A percentile compares a stretch with the other conserved stretches of the same genome.
phyloP scores from a whole-genome alignment of 345 rosid genomes.

The Syzygium aromaticum region DNA sequence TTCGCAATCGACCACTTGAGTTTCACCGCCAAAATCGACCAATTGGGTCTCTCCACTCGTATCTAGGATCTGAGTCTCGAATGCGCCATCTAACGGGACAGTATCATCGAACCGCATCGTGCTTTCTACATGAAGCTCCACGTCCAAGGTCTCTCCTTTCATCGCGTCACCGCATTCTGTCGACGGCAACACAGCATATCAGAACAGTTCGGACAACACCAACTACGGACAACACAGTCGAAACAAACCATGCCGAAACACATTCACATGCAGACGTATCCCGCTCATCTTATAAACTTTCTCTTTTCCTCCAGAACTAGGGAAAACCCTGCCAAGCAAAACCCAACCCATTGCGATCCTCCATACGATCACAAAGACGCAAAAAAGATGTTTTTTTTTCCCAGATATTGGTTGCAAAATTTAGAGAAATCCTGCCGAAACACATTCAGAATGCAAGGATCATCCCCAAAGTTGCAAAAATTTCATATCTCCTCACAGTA shows the following conservation, averaged over 20 bases:
- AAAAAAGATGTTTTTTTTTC: neutral
- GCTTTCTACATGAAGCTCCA: neutral
- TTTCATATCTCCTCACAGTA: neutral
- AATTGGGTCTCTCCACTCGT: conserved; percentile 4
- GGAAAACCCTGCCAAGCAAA: neutral
- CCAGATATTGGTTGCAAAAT: neutral
- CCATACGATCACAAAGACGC: neutral
- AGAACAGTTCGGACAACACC: neutral
- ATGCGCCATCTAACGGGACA: conserved; percentile 13
- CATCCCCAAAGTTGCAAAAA: neutral
- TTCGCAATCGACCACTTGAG: neutral
- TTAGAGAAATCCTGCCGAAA: neutral
- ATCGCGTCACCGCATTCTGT: conserved; percentile 7
- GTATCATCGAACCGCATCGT: conserved; percentile 10
- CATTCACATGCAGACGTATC: neutral
- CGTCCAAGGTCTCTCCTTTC: conserved; percentile 1
- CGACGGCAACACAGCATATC: neutral
- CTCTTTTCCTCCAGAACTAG: neutral
- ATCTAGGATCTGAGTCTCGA: conserved; percentile 22
- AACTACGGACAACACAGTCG: neutral
- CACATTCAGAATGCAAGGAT: neutral
- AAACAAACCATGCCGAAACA: neutral
- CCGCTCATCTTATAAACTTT: neutral
- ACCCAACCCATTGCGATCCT: neutral
- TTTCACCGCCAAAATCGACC: conserved; percentile 1